Base-by-base conservation (phyloP, 768 basidiomycete genomes). In the Mycena alexandri region DNA sequence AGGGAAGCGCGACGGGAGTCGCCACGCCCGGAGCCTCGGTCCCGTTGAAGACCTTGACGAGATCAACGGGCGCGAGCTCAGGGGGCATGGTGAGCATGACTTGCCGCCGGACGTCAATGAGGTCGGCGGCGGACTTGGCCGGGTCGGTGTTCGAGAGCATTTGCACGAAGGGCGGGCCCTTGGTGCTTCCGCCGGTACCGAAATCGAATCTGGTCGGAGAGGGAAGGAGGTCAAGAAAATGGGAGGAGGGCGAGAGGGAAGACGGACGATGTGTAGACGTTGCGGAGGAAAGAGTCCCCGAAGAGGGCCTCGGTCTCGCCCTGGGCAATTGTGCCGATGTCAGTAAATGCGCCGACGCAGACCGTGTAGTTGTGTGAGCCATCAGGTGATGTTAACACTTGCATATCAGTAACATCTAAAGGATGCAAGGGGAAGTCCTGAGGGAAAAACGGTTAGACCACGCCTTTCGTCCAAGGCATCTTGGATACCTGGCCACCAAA, bases 351-450 rank as follows among this genome's bases (percentile, higher is more conserved):
- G n/a, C 33, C 33, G 36, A 13, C 16, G 50, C 61, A 61, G 36
- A 61, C 42, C 0, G 61, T 61, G 61, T 42, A 61, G 29, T 53
- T 61, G 38, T 38, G 38, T 19, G 14, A 14, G n/a, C 61, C 61
- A 19, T 61, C 61, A 5, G 50, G 61, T 11, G 50, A 21, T 16
- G 51, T 61, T 5, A 61, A 38, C 2, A 61, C 19, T 17, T 51
- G 48, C 61, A 53, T 51, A 17, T 61, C 51, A 6, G 61, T 53
- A 0, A 44, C 51, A 17, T 61, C 61, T 1, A 61, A 25, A 1
- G 61, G 61, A 36, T 61, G 61, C 24, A 61, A 21, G 5, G 61
- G 33, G 19, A 52, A 61, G 41, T 61, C 51, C 48, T 61, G 51
- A 0, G 9, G 34, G 19, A 25, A 25, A 14, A 25, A 12, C 25